Evolutionary conservation across 129 eudicot species (phyloP), one percentile per base, ranked within the genome.

Genomic region (Deinandra increscens): DNA sequence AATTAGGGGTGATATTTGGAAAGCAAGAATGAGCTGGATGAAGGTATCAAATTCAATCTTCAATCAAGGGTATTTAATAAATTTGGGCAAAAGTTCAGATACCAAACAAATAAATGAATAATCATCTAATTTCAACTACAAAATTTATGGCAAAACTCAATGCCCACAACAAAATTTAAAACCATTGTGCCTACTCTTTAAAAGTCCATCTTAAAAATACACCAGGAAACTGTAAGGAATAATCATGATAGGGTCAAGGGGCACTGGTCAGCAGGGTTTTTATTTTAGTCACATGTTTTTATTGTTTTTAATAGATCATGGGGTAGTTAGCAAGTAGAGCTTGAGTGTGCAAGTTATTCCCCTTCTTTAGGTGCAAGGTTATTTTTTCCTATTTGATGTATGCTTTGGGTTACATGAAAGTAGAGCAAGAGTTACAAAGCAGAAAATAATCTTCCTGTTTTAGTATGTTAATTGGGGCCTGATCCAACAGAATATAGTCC

Each of bases 131-230:
- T 59, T 60, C 13, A 71, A 29, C 13, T 33, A 6, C 50, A 60
- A 60, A 72, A 45, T 6, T 45, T 23, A 72, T 17, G 60, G 44
- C 43, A 20, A 55, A 26, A 23, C 66, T 20, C 58, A 44, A 26
- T 13, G 13, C 11, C 71, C 58, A 66, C 44, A 66, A 71, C 76
- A 3, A 33, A 42, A 34, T 14, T 15, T 17, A 74, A 63, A 54
- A 53, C 61, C 3, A 26, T 10, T 17, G 59, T 65, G 66, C 79
- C 73, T 67, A 75, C 73, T 66, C 49, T 46, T 69, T 37, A 26
- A 53, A 37, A 20, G n/a, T 20, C 77, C 33, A 45, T 61, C 62
- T 61, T 60, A 72, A 46, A 66, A 49, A 33, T 60, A 33, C 9
- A 49, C 23, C 36, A 45, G 26, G 68, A 59, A 71, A 45, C 15